Conservation (phyloP, 2,329 filamentous ascomycete genomes). For the Xylaria polymorpha region DNA sequence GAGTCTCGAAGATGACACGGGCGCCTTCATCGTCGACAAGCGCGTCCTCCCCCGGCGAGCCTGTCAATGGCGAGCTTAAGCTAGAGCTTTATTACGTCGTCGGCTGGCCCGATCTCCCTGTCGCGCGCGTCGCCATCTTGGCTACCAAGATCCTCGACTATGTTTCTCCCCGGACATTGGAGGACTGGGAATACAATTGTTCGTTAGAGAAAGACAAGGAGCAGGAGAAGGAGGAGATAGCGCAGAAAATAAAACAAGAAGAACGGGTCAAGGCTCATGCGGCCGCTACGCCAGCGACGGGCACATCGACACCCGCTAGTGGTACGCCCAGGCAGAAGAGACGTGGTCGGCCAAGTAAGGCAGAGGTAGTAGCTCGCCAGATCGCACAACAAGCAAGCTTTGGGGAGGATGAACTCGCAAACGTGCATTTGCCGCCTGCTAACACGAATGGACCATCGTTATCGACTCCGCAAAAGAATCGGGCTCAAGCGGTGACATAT, state of each 20-base stretch:
- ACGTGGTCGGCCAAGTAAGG: constrained; percentile 48
- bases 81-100: constrained; percentile 65
- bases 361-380: constrained; percentile 42
- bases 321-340: constrained; percentile 35
- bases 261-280: constrained; percentile 38
- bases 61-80: constrained; percentile 47
- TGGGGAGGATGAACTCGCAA: constrained; percentile 42
- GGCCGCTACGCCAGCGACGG: constrained; percentile 18
- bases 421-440: constrained; percentile 47
- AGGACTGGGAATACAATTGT: constrained; percentile 66
- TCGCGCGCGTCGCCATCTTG: constrained; percentile 59
- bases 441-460: constrained; percentile 53
- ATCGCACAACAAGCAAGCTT: constrained; percentile 42
- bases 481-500: constrained; percentile 31
- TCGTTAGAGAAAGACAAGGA: constrained; percentile 59
- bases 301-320: constrained; percentile 19
- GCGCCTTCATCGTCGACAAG: constrained; percentile 68
- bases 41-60: constrained; percentile 57
- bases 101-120: constrained; percentile 64
- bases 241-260: constrained; percentile 38
- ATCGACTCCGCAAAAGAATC: constrained; percentile 55
- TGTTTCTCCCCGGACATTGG: constrained; percentile 66
- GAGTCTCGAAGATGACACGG: constrained; percentile 61
- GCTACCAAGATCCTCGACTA: constrained; percentile 65
- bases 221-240: constrained; percentile 44